A percentile compares a stretch with the other conserved stretches of the same genome.
phyloP scores from a whole-genome alignment of 1,139 yeast species.

The Wickerhamiella pararugosa region DNA sequence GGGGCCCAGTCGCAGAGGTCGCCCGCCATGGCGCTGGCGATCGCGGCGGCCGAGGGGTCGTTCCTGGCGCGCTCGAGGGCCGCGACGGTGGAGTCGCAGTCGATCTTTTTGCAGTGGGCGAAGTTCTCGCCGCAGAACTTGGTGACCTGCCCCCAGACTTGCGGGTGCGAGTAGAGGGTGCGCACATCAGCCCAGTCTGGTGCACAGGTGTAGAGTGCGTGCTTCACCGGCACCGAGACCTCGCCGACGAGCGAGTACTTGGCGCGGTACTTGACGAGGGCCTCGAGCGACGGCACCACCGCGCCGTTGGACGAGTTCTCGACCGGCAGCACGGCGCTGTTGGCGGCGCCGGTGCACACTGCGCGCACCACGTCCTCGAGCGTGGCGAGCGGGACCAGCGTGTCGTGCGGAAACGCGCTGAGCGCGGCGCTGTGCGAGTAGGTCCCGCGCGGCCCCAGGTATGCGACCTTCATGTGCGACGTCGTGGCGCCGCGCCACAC shows the following conservation, averaged over 20 bases:
- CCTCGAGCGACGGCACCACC: conserved; percentile 72
- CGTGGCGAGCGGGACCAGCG: conserved; percentile 7
- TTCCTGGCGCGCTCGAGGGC: conserved; percentile 55
- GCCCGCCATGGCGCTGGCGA: conserved; percentile 52
- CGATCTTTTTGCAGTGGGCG: conserved; percentile 33
- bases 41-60: conserved; percentile 34
- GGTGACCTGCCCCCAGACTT: conserved; percentile 83
- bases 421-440: conserved; percentile 60
- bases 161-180: conserved; percentile 81
- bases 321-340: conserved; percentile 74
- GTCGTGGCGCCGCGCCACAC: conserved; percentile 11
- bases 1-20: conserved; percentile 46
- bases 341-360: conserved; percentile 33
- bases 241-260: conserved; percentile 32
- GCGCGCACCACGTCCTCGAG: conserved; percentile 53
- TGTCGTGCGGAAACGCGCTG: conserved; percentile 8
- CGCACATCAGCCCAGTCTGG: conserved; percentile 33
- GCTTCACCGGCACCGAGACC: conserved; percentile 70
- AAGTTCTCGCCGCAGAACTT: conserved; percentile 15
- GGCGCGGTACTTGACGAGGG: conserved; percentile 35
- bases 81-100: conserved; percentile 63
- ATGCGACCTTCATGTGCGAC: conserved; percentile 35
- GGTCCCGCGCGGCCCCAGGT: conserved; percentile 79
- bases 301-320: conserved; percentile 94
- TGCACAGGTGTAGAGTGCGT: conserved; percentile 45